A percentile compares a stretch with the other conserved stretches of the same genome.
Evolutionary conservation across 1,284 basidiomycete species (phyloP).

Genomic region (Coniferiporia sulphurascens): DNA sequence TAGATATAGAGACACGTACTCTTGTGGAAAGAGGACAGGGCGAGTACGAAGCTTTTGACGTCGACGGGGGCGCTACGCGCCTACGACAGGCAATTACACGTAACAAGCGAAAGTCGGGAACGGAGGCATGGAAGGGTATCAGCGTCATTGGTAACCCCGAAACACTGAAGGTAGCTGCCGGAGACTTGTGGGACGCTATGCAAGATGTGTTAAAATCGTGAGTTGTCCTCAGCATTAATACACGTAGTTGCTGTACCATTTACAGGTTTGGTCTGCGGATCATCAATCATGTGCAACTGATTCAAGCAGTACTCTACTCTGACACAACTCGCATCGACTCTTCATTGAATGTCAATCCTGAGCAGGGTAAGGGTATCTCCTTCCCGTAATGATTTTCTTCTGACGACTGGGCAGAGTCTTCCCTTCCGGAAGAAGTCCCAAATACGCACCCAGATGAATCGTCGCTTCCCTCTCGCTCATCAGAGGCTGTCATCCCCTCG

Average conservation of each 20-base stretch:
- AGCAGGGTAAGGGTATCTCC: neutral
- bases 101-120: conserved; percentile 36
- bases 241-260: conserved; percentile 1
- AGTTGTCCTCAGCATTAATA: conserved; percentile 19
- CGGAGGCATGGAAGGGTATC: conserved; percentile 40
- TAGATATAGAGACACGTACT: conserved; percentile 43
- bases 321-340: conserved; percentile 29
- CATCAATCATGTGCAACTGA: conserved; percentile 26
- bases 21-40: conserved; percentile 51
- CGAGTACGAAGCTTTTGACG: conserved; percentile 53
- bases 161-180: conserved; percentile 41
- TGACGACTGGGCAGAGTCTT: conserved; percentile 13
- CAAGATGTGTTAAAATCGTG: conserved; percentile 48
- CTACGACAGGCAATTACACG: conserved; percentile 49
- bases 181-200: conserved; percentile 47
- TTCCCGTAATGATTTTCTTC: neutral
- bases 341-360: neutral
- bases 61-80: conserved; percentile 41
- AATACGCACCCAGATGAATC: conserved; percentile 32
- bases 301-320: conserved; percentile 29
- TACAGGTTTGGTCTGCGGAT: conserved; percentile 29
- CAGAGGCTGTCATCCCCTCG: conserved; percentile 19
- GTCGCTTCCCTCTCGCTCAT: conserved; percentile 23
- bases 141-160: conserved; percentile 48
- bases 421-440: conserved; percentile 29